A percentile compares a stretch with the other conserved stretches of the same genome.
Conservation (phyloP, 106 monocot species). For the Platanthera guangdongensis region DNA sequence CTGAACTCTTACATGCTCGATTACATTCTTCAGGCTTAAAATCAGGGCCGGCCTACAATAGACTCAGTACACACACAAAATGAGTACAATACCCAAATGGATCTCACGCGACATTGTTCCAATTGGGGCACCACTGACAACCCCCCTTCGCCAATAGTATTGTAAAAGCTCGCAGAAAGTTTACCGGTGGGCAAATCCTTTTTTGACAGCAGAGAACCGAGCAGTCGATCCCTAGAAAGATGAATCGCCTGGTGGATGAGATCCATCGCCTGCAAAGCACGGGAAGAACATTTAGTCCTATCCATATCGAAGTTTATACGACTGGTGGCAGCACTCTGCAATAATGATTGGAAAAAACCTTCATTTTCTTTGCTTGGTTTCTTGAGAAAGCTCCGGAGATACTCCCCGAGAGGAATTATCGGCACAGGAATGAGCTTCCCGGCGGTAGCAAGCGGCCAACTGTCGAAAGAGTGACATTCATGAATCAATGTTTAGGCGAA, state of each 20-base stretch:
- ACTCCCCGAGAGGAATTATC: conserved; percentile 25
- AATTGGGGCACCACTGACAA: no score
- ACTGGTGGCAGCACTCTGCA: neutral
- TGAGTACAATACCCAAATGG: no score
- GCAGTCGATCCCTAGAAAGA: neutral
- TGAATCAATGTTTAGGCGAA: neutral
- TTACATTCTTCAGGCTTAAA: no score
- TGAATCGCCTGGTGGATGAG: neutral
- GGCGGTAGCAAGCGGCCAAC: conserved; percentile 64
- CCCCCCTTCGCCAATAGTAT: no score
- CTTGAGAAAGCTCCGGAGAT: conserved; percentile 21
- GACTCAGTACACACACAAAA: no score
- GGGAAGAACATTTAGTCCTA: neutral
- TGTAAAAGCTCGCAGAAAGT: no score
- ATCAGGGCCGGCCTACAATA: no score
- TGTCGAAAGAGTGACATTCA: conserved; percentile 8
- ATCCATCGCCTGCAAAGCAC: neutral
- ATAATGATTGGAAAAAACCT: conserved; percentile 9
- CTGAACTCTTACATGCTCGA: no score
- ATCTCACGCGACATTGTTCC: no score
- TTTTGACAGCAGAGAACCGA: neutral
- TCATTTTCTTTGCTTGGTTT: neutral
- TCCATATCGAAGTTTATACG: neutral
- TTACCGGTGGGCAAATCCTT: neutral
- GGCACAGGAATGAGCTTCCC: conserved; percentile 79